A percentile compares a stretch with the other conserved stretches of the same genome.
These are phyloP conservation scores for Daldinia decipiens DNA, from an alignment of 495 filamentous ascomycete genomes.

Conservation along the genomic window DNA sequence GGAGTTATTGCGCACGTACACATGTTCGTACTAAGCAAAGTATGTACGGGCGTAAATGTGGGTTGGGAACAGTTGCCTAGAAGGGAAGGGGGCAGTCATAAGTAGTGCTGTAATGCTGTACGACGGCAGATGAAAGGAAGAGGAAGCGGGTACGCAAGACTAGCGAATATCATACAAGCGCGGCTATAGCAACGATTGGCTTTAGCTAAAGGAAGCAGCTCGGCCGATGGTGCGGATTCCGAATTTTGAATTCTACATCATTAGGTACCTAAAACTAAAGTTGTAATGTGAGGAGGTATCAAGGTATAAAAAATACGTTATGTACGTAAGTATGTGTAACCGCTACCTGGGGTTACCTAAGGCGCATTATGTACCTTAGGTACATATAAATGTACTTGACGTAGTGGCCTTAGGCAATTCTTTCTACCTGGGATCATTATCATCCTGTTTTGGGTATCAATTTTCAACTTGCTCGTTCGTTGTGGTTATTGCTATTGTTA, in stretches of 20 bases:
- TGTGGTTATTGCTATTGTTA: slow-evolving; percentile 11
- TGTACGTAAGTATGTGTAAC: not conserved
- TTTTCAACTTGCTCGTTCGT: slow-evolving; percentile 32
- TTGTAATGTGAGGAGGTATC: not conserved
- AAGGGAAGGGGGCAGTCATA: slow-evolving; percentile 32
- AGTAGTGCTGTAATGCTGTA: slow-evolving; percentile 5
- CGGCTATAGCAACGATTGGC: not conserved
- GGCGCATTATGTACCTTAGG: not conserved
- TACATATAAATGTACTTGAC: not conserved
- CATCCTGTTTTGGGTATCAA: slow-evolving; percentile 41
- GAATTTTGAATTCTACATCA: slow-evolving; percentile 12
- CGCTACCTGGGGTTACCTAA: not conserved
- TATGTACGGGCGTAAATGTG: slow-evolving; percentile 36
- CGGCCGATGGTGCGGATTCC: slow-evolving; percentile 41
- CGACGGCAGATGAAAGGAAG: slow-evolving; percentile 27
- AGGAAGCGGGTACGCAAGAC: slow-evolving; percentile 4
- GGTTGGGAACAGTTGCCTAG: slow-evolving; percentile 30
- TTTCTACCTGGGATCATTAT: not conserved
- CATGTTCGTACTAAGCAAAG: slow-evolving; percentile 15
- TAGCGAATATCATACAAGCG: not conserved
- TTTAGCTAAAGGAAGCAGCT: slow-evolving; percentile 21
- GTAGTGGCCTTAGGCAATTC: not conserved
- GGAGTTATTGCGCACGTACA: slow-evolving; percentile 4
- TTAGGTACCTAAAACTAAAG: slow-evolving; percentile 12
- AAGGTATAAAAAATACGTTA: not conserved